Base-by-base conservation (phyloP, 2,329 filamentous ascomycete genomes). In the Arthrobotrys pseudoclavata region DNA sequence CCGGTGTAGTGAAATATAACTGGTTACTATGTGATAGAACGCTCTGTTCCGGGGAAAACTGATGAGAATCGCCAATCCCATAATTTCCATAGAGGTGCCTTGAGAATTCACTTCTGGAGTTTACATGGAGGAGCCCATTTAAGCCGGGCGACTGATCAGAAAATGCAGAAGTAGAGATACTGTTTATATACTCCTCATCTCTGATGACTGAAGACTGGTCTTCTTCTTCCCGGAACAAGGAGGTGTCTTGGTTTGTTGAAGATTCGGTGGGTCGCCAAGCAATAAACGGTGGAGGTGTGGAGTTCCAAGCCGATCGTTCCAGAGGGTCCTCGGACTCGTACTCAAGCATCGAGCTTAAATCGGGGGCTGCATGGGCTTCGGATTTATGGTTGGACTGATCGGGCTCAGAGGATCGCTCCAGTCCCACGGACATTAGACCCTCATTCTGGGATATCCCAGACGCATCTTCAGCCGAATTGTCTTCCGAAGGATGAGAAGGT, bases 101-200 rank as follows among this genome's bases (percentile, higher is more conserved):
- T 26, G 64, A 60, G 29, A 69, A 66, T 31, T 69, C 71, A n/a
- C 57, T 69, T 34, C 40, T 63, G 4, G 71, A 76, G 18, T 50
- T 76, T 3, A 64, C 64, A 45, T 69, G 71, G 10, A 76, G 57
- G 2, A 76, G 57, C 29, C 55, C 71, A 18, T 76, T 76, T 22
- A 76, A 31, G 13, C 71, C 71, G 1, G 71, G 71, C 2, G 71
- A 76, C 37, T 76, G 71, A 40, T 76, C 71, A 6, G 71, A 76
- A 48, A 76, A 76, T 10, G 71, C 71, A 20, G 71, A 76, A 1
- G 71, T 76, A 10, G 71, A 76, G 1, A 76, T 69, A 42, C 71
- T 76, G 15, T 76, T 76, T 22, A 76, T 40, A 50, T 76, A 76
- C 15, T 76, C 64, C 34, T 60, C 71, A 37, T 64, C 71, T 50